Base-by-base conservation (phyloP, 108 stramenopile genomes). In the Cyclostephanos tholiformis region DNA sequence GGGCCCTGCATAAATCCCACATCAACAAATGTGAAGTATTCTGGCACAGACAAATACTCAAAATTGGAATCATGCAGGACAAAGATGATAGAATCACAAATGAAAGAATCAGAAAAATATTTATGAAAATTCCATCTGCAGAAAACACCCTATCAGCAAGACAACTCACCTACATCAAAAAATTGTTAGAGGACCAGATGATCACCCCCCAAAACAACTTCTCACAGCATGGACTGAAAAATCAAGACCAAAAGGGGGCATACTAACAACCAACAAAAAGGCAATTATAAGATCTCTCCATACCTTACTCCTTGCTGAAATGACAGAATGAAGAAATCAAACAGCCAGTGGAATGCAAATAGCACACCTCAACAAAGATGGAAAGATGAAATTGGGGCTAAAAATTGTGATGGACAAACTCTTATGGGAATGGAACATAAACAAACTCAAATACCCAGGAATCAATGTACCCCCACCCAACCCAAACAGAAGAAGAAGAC, bases 261-360 rank as follows among this genome's bases (percentile, higher is more conserved):
- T 44, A 20, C 4, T 60, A 8, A 44, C 11, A 20, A 69, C 69
- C 27, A 69, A 60, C 39, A 69, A 60, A 14, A 57, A 60, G 19
- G 8, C 58, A 4, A 39, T 69, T 39, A 38, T 69, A 1, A 69
- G 57, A 58, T 20, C 19, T 10, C 50, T 51, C 7, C 50, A 51
- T 4, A 51, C 8, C 17, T 10, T 51, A 4, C 4, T 51, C 4
- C 50, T 10, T 8, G 8, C 2, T 51, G 50, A 51, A 51, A 51
- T 51, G 50, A 20, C 20, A 51, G 50, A 51, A 20, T 32, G 14
- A 6, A 9, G 2, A 6, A 29, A 6, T 1, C 0, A 2, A 9
- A 59, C 6, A 29, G 26, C 29, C n/a, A n/a, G n/a, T n/a, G n/a
- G n/a, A n/a, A n/a, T n/a, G n/a, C n/a, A n/a, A 51, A 17, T 2